These are phyloP conservation scores for Dianthus caryophyllus DNA, from an alignment of 148 eudicot species.

Conservation along the genomic window DNA sequence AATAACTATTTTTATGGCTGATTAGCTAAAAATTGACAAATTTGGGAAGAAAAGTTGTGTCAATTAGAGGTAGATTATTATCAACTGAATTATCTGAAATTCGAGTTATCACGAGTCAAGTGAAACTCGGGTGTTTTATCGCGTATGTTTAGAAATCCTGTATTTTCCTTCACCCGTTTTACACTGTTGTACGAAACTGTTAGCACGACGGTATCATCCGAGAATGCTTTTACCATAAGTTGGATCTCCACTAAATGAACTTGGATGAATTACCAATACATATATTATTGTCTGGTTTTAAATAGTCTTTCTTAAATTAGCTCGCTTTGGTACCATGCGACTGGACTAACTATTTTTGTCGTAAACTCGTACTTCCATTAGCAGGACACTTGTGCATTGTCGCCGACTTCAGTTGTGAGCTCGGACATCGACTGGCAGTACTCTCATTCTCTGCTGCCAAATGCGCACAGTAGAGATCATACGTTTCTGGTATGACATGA, in stretches of 20 bases:
- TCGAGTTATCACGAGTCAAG: too few species aligned
- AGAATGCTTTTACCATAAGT: neutral
- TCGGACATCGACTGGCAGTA: neutral
- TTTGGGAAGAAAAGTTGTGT: too few species aligned
- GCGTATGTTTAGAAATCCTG: too few species aligned
- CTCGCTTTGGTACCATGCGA: slow-evolving; percentile 22
- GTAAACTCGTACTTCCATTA: slow-evolving; percentile 2
- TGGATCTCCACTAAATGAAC: slow-evolving; percentile 14
- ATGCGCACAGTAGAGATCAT: slow-evolving; percentile 34
- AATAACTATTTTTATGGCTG: too few species aligned
- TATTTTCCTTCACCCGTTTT: too few species aligned
- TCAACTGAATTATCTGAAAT: too few species aligned
- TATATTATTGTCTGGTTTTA: slow-evolving; percentile 15
- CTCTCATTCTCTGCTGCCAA: slow-evolving; percentile 6
- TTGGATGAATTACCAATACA: slow-evolving; percentile 24
- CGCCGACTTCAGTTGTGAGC: slow-evolving; percentile 21
- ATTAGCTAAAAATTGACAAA: too few species aligned
- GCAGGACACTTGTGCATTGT: neutral
- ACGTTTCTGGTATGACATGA: slow-evolving; percentile 34
- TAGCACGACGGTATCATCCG: too few species aligned
- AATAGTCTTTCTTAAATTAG: slow-evolving; percentile 22
- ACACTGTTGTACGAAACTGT: too few species aligned
- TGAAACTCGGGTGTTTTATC: too few species aligned
- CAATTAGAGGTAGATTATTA: too few species aligned
- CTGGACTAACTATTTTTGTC: slow-evolving; percentile 20